Base-by-base conservation (phyloP, 441 rosid genomes). In the Populus hybrid region DNA sequence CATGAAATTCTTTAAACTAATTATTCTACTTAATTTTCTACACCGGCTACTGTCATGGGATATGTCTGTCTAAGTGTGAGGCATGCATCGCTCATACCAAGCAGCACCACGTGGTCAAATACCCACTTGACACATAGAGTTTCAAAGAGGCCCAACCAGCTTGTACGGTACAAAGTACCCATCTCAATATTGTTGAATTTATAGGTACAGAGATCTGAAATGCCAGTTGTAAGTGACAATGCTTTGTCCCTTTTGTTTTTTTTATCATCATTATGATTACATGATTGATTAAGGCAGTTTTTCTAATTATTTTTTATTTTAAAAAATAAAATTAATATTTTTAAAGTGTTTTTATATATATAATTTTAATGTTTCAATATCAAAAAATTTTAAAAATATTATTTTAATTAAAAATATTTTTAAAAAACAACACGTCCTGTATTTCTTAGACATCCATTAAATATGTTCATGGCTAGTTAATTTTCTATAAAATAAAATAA, bases 111-210 rank as follows among this genome's bases (percentile, higher is more conserved):
- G 81, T 77, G 81, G 79, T 42, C 31, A 65, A 64, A 68, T n/a
- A 6, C 18, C 9, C 0, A 24, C 7, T 8, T 21, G 76, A 79
- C 82, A 83, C 81, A 68, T 76, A 24, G 56, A 23, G 3, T 14
- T 23, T 21, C 63, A 1, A 35, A 5, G 38, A 7, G 38, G 3
- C 12, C 29, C n/a, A 29, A 29, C 59, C 68, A 23, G 3, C 18
- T 69, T 23, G 88, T 87, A 87, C 88, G 84, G 86, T 77, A 59
- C 83, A 28, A 73, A 77, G 87, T 82, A 83, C 85, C 82, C 82
- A 74, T 79, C 77, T 73, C 50, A 42, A 40, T 18, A 2, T 2
- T 18, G 20, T 69, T 24, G n/a, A 50, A 14, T 11, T 9, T 26
- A n/a, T 28, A 4, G 31, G 31, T 6, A 68, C 33, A 82, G 77